Conservation (phyloP, 2,329 filamentous ascomycete genomes). For the Fusarium piperis region DNA sequence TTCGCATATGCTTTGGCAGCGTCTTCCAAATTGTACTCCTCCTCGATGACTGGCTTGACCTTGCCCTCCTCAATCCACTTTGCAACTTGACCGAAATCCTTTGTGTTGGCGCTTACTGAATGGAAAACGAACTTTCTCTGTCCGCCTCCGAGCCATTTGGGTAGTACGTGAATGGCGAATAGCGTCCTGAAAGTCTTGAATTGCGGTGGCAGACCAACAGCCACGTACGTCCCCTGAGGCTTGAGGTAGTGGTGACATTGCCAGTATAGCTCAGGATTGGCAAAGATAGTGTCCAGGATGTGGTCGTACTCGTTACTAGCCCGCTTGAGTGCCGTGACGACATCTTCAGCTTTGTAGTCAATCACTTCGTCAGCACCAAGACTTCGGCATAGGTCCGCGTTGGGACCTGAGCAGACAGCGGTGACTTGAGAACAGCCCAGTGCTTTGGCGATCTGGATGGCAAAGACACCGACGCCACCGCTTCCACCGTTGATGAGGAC, state of each 20-base stretch:
- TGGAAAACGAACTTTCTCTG: constrained; percentile 26
- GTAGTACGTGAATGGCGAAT: constrained; percentile 13
- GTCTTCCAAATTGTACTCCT: constrained; percentile 17
- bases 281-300: constrained; percentile 22
- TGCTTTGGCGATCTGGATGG: constrained; percentile 25
- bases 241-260: constrained; percentile 22
- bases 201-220: constrained; percentile 6
- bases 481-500: constrained; percentile 30
- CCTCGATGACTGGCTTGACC: constrained; percentile 8
- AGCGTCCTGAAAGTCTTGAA: constrained; percentile 16
- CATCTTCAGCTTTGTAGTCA: constrained; percentile 11
- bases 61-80: constrained; percentile 15
- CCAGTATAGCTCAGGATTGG: constrained; percentile 22
- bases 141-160: constrained; percentile 24
- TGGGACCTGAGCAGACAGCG: constrained; percentile 11
- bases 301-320: constrained; percentile 5
- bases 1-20: constrained; percentile 10
- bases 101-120: constrained; percentile 12
- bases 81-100: constrained; percentile 19
- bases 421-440: constrained; percentile 16
- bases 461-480: constrained; percentile 29
- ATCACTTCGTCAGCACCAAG: constrained; percentile 20
- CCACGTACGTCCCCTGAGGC: constrained; percentile 10
- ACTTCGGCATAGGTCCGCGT: not conserved
- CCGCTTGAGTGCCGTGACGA: not conserved